Conservation (phyloP, 768 basidiomycete genomes). For the Russula ochroleuca region DNA sequence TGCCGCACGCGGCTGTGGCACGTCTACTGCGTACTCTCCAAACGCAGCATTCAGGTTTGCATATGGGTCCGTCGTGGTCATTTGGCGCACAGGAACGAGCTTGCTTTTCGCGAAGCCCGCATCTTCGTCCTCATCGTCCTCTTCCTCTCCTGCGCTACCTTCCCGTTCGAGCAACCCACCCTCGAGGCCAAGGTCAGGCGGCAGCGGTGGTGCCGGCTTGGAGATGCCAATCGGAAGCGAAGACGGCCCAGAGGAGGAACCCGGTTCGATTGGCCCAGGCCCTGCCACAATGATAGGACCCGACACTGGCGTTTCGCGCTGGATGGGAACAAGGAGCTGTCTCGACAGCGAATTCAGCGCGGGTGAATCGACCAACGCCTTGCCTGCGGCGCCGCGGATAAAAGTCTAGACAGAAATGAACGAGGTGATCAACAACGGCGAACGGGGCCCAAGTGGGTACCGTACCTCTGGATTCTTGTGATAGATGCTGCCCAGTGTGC, state of each 20-base stretch:
- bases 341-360: slow-evolving; percentile 82
- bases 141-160: slow-evolving; percentile 26
- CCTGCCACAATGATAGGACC: slow-evolving; percentile 51
- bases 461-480: slow-evolving; percentile 93
- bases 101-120: slow-evolving; percentile 38
- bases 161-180: slow-evolving; percentile 30
- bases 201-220: slow-evolving; percentile 31
- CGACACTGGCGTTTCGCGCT: slow-evolving; percentile 47
- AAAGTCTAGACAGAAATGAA: slow-evolving; percentile 77
- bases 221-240: slow-evolving; percentile 30
- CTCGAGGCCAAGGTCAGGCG: slow-evolving; percentile 31
- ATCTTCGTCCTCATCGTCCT: slow-evolving; percentile 36
- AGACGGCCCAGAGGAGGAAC: slow-evolving; percentile 31
- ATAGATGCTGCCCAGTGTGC: slow-evolving; percentile 91
- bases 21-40: slow-evolving; percentile 66
- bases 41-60: slow-evolving; percentile 77
- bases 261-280: slow-evolving; percentile 57
- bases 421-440: background rate
- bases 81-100: slow-evolving; percentile 24
- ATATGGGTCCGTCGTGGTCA: slow-evolving; percentile 60
- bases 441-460: background rate
- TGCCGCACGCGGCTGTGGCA: slow-evolving; percentile 59
- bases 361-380: slow-evolving; percentile 79
- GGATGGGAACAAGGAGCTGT: slow-evolving; percentile 59
- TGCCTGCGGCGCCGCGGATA: slow-evolving; percentile 84